These are phyloP conservation scores for Lipomyces yamanashiensis DNA, from an alignment of 805 yeast species.

Conservation along the genomic window DNA sequence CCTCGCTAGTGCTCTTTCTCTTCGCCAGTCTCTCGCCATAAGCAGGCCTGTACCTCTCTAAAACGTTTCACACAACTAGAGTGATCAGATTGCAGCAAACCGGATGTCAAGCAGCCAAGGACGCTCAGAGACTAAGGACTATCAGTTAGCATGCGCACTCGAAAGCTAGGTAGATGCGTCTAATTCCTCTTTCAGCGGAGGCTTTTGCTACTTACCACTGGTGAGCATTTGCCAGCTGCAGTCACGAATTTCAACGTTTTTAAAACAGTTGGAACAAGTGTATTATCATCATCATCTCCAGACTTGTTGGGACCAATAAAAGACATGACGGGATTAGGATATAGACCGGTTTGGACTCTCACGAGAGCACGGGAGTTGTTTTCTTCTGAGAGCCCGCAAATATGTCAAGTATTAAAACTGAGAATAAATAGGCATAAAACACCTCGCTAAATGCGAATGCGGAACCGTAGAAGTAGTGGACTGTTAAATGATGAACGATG, in stretches of 20 bases:
- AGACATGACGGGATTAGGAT: background rate
- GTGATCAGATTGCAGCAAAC: background rate
- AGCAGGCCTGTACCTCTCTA: background rate
- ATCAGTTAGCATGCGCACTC: too few species aligned
- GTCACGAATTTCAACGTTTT: background rate
- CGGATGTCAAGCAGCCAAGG: background rate
- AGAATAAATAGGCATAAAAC: too few species aligned
- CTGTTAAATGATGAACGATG: too few species aligned
- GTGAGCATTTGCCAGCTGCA: background rate
- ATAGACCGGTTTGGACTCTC: too few species aligned
- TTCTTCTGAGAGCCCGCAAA: too few species aligned
- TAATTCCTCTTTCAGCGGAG: too few species aligned
- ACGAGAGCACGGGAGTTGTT: too few species aligned
- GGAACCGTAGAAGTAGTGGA: too few species aligned
- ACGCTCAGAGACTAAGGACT: background rate
- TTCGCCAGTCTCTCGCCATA: background rate
- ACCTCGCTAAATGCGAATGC: too few species aligned
- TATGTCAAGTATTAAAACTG: too few species aligned
- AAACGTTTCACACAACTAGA: background rate
- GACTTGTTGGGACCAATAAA: constrained; percentile 1
- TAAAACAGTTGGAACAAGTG: background rate
- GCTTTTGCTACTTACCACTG: background rate
- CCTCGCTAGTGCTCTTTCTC: too few species aligned
- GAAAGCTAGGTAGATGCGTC: too few species aligned
- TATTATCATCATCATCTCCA: background rate